Evolutionary conservation across 2,329 filamentous ascomycete species (phyloP).

Genomic region (Tolypocladium cylindrosporum): DNA sequence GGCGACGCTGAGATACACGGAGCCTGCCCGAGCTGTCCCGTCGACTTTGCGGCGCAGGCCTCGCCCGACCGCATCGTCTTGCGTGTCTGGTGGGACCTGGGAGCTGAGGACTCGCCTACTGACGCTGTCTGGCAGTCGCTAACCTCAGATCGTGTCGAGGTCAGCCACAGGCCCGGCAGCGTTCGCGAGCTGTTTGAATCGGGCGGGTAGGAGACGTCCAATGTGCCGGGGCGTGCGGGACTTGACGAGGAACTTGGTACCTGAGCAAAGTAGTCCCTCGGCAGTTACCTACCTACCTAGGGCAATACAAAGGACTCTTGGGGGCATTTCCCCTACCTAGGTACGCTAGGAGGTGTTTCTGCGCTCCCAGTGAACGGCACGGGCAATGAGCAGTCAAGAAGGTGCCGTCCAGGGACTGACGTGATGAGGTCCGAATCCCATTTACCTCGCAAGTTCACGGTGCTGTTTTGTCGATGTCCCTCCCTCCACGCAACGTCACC

Average conservation of each 20-base stretch:
- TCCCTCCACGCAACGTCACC: neutral
- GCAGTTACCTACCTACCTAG: too few species aligned
- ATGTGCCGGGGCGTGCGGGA: too few species aligned
- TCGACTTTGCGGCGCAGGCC: slow-evolving; percentile 2
- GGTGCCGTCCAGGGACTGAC: neutral
- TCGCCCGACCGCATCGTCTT: neutral
- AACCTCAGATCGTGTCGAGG: neutral
- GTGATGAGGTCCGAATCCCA: neutral
- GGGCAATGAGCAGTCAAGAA: neutral
- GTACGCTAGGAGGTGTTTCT: too few species aligned
- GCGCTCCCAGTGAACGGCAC: neutral
- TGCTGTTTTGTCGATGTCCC: neutral
- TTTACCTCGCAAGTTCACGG: neutral
- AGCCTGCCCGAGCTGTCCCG: slow-evolving; percentile 2
- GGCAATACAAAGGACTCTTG: too few species aligned
- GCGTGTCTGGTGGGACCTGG: slow-evolving; percentile 6
- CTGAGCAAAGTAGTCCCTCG: too few species aligned
- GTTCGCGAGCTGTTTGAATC: neutral
- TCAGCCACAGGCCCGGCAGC: neutral
- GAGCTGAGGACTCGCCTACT: slow-evolving; percentile 2
- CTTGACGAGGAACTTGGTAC: too few species aligned
- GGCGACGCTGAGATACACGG: neutral
- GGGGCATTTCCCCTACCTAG: too few species aligned
- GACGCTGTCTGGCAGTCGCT: slow-evolving; percentile 1
- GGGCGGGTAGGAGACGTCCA: neutral